Evolutionary conservation across 225 moss, liverwort and hornwort species (phyloP), one percentile per base, ranked within the genome.

Genomic region (Polytrichum commune): DNA sequence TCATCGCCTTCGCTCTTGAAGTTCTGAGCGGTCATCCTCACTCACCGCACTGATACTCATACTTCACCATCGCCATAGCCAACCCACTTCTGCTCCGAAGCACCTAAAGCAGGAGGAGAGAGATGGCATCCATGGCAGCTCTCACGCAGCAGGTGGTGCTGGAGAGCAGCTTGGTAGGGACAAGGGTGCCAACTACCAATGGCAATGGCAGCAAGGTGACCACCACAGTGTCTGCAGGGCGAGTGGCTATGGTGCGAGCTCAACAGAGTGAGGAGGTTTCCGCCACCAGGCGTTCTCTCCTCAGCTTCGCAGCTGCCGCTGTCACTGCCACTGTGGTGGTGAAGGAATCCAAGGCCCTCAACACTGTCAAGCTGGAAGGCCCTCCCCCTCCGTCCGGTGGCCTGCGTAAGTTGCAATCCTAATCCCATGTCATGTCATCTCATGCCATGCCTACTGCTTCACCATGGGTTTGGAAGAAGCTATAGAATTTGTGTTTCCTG

Each of bases 341-440:
- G 29, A 79, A 79, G 71, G 82, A 81, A 26, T 90, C 96, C 32
- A 61, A 53, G 19, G 86, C 83, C 32, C 27, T 90, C 8, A 71
- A 80, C 65, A 0, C 67, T 7, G 81, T 87, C 33, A 96, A 92
- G 84, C 26, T 82, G 55, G 28, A 78, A 54, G 74, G 82, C 6
- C 70, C 83, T 23, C 88, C 93, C 4, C 77, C 58, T 27, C 91
- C 24, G 19, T 93, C 35, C 6, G 96, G 96, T 30, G 96, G 96
- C 27, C 85, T 92, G 55, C 85, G 95, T 96, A 83, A 81, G 93
- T 76, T 24, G 1, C 61, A 32, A 5, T 62, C n/a, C 69, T 30
- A 0, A 9, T 29, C 1, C 2, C 18, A 60, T 26, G 25, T 7
- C 46, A 7, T 23, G 55, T 0, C 4, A 18, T 29, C 2, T 68